A percentile compares a stretch with the other conserved stretches of the same genome.
phyloP scores from a whole-genome alignment of 176 grass and related monocot species.

The maize (Zea mays) region DNA sequence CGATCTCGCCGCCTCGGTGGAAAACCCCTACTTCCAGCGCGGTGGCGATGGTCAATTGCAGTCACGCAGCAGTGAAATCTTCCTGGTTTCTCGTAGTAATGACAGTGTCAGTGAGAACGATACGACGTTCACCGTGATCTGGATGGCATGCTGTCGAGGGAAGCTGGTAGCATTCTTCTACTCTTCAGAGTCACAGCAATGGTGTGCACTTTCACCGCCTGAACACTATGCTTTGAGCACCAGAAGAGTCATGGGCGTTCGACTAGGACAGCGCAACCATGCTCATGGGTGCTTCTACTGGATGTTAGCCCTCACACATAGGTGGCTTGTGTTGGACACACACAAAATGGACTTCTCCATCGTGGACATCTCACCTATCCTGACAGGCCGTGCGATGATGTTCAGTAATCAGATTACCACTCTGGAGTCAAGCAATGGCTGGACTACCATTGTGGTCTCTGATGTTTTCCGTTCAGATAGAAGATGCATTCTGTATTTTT shows the following conservation, averaged over 20 bases:
- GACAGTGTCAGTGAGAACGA: not conserved
- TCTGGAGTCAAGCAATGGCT: constrained; percentile 40
- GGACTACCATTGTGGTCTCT: constrained; percentile 17
- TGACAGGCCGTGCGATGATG: constrained; percentile 40
- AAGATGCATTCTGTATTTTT: constrained; percentile 47
- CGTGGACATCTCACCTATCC: constrained; percentile 35
- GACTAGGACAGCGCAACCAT: constrained; percentile 40
- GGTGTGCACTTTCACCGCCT: constrained; percentile 27
- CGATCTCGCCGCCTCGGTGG: constrained; percentile 34
- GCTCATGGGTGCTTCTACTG: constrained; percentile 53
- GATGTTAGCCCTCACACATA: constrained; percentile 43
- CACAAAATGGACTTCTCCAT: constrained; percentile 42
- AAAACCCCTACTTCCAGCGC: constrained; percentile 41
- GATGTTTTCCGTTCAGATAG: constrained; percentile 44
- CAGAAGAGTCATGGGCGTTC: constrained; percentile 48
- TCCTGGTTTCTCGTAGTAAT: constrained; percentile 21
- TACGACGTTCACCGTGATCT: constrained; percentile 31
- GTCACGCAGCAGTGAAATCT: constrained; percentile 47
- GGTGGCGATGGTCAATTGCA: constrained; percentile 33
- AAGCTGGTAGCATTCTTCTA: constrained; percentile 46
- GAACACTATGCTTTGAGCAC: constrained; percentile 47
- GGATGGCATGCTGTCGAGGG: constrained; percentile 52
- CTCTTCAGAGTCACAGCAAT: constrained; percentile 19
- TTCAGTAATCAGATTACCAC: constrained; percentile 57
- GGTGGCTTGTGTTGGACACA: constrained; percentile 51